These are phyloP conservation scores for Zygoascus bituminiphila DNA, from an alignment of 805 yeast species.

Conservation along the genomic window DNA sequence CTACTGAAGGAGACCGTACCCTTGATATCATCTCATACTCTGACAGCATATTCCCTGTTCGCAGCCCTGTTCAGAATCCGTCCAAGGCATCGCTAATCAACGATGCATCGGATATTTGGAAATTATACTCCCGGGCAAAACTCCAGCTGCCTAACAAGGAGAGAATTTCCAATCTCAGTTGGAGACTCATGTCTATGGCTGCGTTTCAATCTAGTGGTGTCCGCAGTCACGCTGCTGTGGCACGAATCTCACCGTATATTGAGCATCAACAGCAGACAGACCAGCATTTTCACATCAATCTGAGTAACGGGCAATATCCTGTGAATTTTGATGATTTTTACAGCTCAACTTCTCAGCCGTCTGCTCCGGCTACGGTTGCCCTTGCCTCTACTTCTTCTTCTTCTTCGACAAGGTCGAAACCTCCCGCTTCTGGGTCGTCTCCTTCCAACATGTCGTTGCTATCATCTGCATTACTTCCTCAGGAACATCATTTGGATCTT, in stretches of 20 bases:
- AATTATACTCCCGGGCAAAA: constrained; percentile 69
- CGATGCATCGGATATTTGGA: constrained; percentile 48
- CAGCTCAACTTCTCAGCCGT: background rate
- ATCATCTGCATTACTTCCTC: background rate
- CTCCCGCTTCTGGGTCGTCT: background rate
- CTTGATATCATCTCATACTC: background rate
- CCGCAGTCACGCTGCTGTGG: background rate
- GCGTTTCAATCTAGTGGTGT: background rate
- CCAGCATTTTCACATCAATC: constrained; percentile 2
- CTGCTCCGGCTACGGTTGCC: background rate
- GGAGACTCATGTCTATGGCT: constrained; percentile 61
- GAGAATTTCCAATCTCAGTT: constrained; percentile 76
- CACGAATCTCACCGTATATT: background rate
- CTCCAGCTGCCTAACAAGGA: constrained; percentile 65
- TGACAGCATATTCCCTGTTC: background rate
- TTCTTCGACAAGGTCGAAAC: background rate
- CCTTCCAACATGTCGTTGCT: constrained; percentile 1
- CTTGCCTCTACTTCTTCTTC: background rate
- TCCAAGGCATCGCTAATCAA: background rate
- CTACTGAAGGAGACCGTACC: background rate
- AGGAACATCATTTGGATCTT: background rate
- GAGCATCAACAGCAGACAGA: constrained; percentile 1
- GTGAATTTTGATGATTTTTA: constrained; percentile 2
- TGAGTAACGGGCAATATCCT: background rate
- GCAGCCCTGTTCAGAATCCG: background rate